Evolutionary conservation across 257 asterid species (phyloP).

Genomic region (Solanum corneliomulleri): DNA sequence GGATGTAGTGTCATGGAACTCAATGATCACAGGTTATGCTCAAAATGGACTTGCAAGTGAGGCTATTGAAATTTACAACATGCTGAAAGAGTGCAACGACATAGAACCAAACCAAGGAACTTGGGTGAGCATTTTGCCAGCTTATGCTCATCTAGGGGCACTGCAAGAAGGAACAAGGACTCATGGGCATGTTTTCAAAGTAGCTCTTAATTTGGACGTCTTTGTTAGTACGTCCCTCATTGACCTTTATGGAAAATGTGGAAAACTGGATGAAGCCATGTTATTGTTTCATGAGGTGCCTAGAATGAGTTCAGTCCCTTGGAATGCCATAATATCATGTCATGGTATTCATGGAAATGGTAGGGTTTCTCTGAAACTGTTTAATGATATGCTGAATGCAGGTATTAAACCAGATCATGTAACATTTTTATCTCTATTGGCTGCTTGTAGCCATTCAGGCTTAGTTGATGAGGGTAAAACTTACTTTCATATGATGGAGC

Average conservation of each 20-base stretch:
- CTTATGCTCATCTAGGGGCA: constrained; percentile 76
- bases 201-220: constrained; percentile 36
- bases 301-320: constrained; percentile 32
- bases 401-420: constrained; percentile 63
- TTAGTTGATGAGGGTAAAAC: constrained; percentile 50
- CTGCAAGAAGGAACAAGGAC: constrained; percentile 54
- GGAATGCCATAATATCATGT: constrained; percentile 67
- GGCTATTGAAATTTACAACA: constrained; percentile 36
- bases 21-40: constrained; percentile 67
- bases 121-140: constrained; percentile 65
- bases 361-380: constrained; percentile 41
- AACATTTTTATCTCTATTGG: constrained; percentile 55
- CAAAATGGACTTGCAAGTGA: constrained; percentile 78
- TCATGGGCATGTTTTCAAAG: constrained; percentile 49
- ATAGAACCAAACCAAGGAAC: constrained; percentile 50
- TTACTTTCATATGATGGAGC: constrained; percentile 52
- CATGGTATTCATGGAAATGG: constrained; percentile 78
- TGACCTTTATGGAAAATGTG: constrained; percentile 79
- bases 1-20: constrained; percentile 75
- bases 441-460: constrained; percentile 77
- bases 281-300: constrained; percentile 42
- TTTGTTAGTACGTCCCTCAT: constrained; percentile 64
- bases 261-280: constrained; percentile 49
- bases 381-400: constrained; percentile 40
- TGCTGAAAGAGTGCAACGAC: constrained; percentile 29